Evolutionary conservation across 176 grass and related monocot genomes (phyloP), one percentile per base, ranked within the genome.

Genomic region (Hordeum marinum): DNA sequence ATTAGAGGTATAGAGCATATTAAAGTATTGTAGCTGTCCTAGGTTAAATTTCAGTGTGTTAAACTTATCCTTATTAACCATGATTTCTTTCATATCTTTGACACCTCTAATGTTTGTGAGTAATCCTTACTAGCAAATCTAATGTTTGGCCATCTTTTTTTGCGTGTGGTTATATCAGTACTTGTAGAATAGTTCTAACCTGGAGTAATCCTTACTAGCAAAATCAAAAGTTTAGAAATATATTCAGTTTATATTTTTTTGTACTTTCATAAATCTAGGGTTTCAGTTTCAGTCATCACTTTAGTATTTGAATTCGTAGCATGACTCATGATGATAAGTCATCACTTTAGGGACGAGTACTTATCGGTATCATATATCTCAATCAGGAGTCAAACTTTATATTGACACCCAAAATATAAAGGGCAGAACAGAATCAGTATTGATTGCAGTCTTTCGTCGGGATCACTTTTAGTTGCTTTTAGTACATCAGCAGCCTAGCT

Each of bases 381-480:
- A 15, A 46, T 43, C 37, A 83, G 4, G 15, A 26, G 23, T 41
- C 43, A 77, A 73, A 37, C 48, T 69, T 40, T 79, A 74, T 31
- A 14, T 31, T 57, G 6, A 54, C 77, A 8, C 42, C 41, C 3
- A n/a, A 9, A 41, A 82, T 66, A 34, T 63, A 59, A 64, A 77
- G 50, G 5, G n/a, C 12, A 6, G 29, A 15, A 42, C 26, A 69
- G 50, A 76, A 83, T 55, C 73, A 63, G 11, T 20, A 9, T 66
- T 71, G 65, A 72, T 83, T 66, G 34, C 34, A 57, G 83, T 52
- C 42, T 60, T 89, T 70, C 72, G 57, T 87, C 74, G 23, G 43
- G 42, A 6, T 48, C 80, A 27, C 83, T 79, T 76, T 87, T 83
- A 78, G 65, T 57, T 74, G 31, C 58, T 85, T 71, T 45, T 64